Base-by-base conservation (phyloP, 768 basidiomycete species). In the Wakefieldia striispora region DNA sequence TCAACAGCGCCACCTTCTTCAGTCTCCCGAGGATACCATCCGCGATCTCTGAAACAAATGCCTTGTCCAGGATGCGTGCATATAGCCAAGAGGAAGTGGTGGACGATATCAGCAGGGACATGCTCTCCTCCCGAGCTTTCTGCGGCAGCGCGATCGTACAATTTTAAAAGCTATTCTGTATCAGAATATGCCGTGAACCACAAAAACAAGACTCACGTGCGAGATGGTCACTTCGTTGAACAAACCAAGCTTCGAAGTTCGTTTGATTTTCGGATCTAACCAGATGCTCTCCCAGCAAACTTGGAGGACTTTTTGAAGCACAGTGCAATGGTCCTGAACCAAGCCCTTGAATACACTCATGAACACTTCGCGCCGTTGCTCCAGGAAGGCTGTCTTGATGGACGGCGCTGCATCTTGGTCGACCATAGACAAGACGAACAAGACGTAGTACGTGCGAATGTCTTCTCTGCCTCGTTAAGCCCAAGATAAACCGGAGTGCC, bases 61-160 rank as follows among this genome's bases (percentile, higher is more conserved):
- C 94, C 94, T 12, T 75, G 70, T 0, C 94, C 93, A 0, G 91
- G 88, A 21, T 80, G 81, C 0, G 89, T 87, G 58, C 87, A 89
- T 26, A 92, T 81, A 2, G 86, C 87, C 23, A 95, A 78, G 11
- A 97, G 71, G 66, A 97, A 97, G 58, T 94, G 91, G 52, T 92
- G 89, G 0, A 80, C 84, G 4, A 95, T 75, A 55, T 95, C 85
- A 2, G 87, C 91, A 10, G 84, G 86, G 17, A 84, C 66, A 39
- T 82, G 71, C 14, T 83, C 81, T 3, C 71, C 63, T 17, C 78
- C 72, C 2, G 67, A 65, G 7, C 70, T 73, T 54, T 85, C 83
- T 0, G 80, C 58, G 27, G 61, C 66, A 5, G 65, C 65, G 3
- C 88, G 80, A 12, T 84, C 81, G 53, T 95, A 91, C 3, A 95